phyloP scores from a whole-genome alignment of 208 protist genomes.

The Entamoeba nuttalli region DNA sequence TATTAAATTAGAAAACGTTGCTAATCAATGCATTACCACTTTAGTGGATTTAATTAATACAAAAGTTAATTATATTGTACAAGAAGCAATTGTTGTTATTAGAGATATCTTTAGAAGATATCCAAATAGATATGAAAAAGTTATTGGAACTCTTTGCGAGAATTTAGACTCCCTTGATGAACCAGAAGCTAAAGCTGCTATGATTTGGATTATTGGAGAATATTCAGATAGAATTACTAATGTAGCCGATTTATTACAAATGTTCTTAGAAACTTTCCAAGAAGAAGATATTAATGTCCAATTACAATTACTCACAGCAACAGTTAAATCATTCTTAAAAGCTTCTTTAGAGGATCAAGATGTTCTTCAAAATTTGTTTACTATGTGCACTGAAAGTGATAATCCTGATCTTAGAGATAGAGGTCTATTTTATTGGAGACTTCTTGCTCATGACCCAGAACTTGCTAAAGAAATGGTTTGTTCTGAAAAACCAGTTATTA shows the following conservation, averaged over 20 bases:
- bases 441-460: constrained; percentile 5
- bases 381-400: constrained; percentile 2
- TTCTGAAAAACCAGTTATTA: constrained; percentile 4
- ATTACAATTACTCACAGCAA: constrained; percentile 19
- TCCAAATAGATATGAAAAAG: constrained; percentile 23
- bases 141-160: constrained; percentile 19
- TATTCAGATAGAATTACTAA: constrained; percentile 23
- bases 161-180: constrained; percentile 12
- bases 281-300: constrained; percentile 17
- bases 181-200: constrained; percentile 13
- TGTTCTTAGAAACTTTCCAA: neutral
- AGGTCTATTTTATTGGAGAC: constrained; percentile 25
- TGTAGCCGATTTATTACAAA: constrained; percentile 11
- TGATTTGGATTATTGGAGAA: constrained; percentile 34
- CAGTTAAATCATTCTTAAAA: constrained; percentile 23
- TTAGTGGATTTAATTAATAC: neutral
- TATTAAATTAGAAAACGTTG: constrained; percentile 1
- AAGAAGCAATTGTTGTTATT: constrained; percentile 4
- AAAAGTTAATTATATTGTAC: constrained; percentile 7
- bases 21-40: constrained; percentile 5
- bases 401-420: constrained; percentile 22
- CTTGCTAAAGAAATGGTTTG: constrained; percentile 14
- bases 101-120: constrained; percentile 21
- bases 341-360: neutral
- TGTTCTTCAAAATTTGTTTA: neutral